Evolutionary conservation across 768 basidiomycete species (phyloP), one percentile per base, ranked within the genome.

Genomic region (Tubosaeta sp.): DNA sequence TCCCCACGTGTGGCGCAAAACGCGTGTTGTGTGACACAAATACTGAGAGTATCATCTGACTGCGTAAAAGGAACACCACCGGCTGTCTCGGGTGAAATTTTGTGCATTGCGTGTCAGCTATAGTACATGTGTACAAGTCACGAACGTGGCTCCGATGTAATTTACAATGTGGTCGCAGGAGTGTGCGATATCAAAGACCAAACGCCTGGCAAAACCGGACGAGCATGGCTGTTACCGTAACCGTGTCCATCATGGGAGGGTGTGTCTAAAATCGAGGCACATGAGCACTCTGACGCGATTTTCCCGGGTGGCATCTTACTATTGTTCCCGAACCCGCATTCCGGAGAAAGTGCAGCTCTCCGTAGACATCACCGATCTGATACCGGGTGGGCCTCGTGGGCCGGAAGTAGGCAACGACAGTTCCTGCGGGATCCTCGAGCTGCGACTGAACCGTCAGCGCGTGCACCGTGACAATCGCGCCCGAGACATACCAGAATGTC

Each of bases 221-320:
- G 33, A 92, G 76, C 88, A 91, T 91, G 49, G 83, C 82, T 27
- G 89, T 89, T 59, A 92, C 83, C 26, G 85, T 86, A 55, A 92
- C 88, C 42, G 81, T 83, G 75, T 92, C 88, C 90, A 92, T 92
- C 70, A 92, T 84, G 59, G 90, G 90, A 47, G 88, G 89, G 65
- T 90, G 89, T 76, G 83, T 87, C 88, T 90, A 64, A 48, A 53
- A 46, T 47, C 56, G 57, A 46, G 46, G 31, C 55, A 59, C 54
- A 60, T 69, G 50, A 71, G 60, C 29, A 52, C 42, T 9, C 43
- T 56, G 64, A 59, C 54, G 48, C 46, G 48, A 57, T 53, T 50
- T 55, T 39, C 47, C 52, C 29, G 43, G 59, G 63, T 63, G 34
- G 46, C 48, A 38, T 52, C 58, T 71, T 73, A 91, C 90, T 72